phyloP scores from a whole-genome alignment of 768 basidiomycete species.

The Tephrocybe rancida region DNA sequence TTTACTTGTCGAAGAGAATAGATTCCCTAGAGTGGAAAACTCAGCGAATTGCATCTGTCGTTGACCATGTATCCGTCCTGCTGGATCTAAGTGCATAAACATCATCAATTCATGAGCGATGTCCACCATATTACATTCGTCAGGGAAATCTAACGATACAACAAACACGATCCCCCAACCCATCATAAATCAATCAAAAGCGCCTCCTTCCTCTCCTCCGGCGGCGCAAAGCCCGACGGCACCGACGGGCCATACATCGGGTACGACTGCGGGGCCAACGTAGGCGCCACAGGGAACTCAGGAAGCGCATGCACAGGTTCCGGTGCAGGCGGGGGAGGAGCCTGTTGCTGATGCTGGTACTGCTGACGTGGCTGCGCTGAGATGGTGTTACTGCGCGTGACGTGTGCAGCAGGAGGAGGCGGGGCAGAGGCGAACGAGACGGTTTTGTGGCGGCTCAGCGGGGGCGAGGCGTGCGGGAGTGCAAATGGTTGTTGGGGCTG shows the following conservation, averaged over 20 bases:
- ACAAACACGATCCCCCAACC: too few species aligned
- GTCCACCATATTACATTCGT: too few species aligned
- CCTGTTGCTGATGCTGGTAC: conserved; percentile 29
- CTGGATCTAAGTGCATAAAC: too few species aligned
- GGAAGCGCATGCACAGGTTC: conserved; percentile 42
- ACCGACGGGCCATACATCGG: conserved; percentile 51
- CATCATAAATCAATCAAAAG: conserved; percentile 53
- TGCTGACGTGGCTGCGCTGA: conserved; percentile 18
- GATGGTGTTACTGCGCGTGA: conserved; percentile 37
- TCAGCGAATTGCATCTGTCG: too few species aligned
- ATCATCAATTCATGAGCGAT: too few species aligned
- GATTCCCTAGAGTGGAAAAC: too few species aligned
- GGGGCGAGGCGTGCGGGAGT: conserved; percentile 14
- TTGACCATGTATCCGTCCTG: too few species aligned
- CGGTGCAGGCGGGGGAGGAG: conserved; percentile 27
- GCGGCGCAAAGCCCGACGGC: conserved; percentile 49
- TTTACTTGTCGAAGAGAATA: too few species aligned
- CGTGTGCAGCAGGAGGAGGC: conserved; percentile 20
- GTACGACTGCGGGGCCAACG: conserved; percentile 55
- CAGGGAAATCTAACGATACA: too few species aligned
- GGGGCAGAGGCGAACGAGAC: conserved; percentile 24
- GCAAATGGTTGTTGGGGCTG: conserved; percentile 4
- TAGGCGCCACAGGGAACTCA: conserved; percentile 69
- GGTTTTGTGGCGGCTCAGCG: conserved; percentile 36
- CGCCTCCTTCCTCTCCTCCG: conserved; percentile 69